Evolutionary conservation across 2,329 filamentous ascomycete species (phyloP), one percentile per base, ranked within the genome.

Genomic region (Penicillium sp.): DNA sequence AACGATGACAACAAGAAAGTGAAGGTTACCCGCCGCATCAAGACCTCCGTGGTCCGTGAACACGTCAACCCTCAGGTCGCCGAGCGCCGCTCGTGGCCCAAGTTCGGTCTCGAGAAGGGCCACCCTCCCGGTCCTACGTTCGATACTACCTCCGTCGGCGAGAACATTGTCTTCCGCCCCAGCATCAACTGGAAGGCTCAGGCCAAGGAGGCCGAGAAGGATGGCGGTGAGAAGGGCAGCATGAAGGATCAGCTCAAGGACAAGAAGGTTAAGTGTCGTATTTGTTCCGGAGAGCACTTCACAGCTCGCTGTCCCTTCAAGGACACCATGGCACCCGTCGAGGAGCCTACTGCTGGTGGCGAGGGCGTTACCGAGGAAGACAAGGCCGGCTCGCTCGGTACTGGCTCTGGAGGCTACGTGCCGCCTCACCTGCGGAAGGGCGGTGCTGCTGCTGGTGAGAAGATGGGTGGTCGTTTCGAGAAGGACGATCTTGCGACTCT

Each of bases 211-310:
- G 71, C 60, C n/a, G 73, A 77, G 69, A 77, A 77, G 72, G 72
- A 70, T 20, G 74, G 71, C 44, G 68, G 68, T 55, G 73, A 74
- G 77, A 82, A 84, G 77, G 83, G 85, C 70, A 76, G 79, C 69
- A 81, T 85, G 75, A 82, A 84, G 71, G 79, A 82, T 57, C 78
- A 81, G 67, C 82, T 97, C 69, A 95, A 94, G 84, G 92, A 96
- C 80, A 96, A 96, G 85, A 95, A 96, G 81, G 95, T 99, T 81
- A 97, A 97, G 84, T 99, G 94, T 78, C 89, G 94, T 82, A 97
- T 99, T 73, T 99, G 94, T 80, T 89, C 87, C 72, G 94, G 92
- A 71, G 94, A 99, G 81, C 94, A 99, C 85, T 99, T 97, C 82
- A 99, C 94, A 38, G 92, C 92, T 63, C 88, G 94, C 74, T 99